Base-by-base conservation (phyloP, 192 early-diverging fungal species). In the Umbelopsis sp. region DNA sequence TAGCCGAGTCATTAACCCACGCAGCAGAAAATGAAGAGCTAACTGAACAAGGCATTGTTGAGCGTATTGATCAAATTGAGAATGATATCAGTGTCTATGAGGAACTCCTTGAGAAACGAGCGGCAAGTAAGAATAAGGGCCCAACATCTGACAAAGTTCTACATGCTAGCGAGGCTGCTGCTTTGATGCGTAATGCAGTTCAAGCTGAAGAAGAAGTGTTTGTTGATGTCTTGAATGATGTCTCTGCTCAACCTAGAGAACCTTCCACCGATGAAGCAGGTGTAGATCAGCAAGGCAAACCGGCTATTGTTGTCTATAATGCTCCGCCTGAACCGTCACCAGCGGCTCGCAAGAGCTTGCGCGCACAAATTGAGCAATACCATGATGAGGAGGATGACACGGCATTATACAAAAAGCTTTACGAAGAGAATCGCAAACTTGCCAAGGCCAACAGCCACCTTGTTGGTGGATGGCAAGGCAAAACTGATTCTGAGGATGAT, bases 61-160 rank as follows among this genome's bases (percentile, higher is more conserved):
- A 71, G 5, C 78, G 78, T 9, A 79, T 79, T 70, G 78, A 72
- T 25, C 55, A 75, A 45, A 79, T 79, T 35, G 78, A 79, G 30
- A 74, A 69, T 27, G 78, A 79, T 20, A 72, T 79, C 30, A 69
- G 49, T 3, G 75, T 69, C 35, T 75, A 75, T 23, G 78, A 79
- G 27, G 70, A 72, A 13, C 47, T 79, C 12, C 50, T 78, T 8
- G 74, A 71, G 8, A 66, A 67, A 2, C 64, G 73, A 12, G 61
- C 49, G 30, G 66, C 33, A 25, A 70, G 18, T 44, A 72, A 47
- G 64, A 68, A 47, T n/a, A 69, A 27, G 15, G 23, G 41, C 45
- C 13, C 66, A 9, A 30, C 15, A 41, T 41, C 37, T 13, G 46
- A 69, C n/a, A 69, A 49, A 15, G 49, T 52, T 23, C 23, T 69